phyloP scores from a whole-genome alignment of 805 yeast genomes.

The Wickerhamiella shivajii region DNA sequence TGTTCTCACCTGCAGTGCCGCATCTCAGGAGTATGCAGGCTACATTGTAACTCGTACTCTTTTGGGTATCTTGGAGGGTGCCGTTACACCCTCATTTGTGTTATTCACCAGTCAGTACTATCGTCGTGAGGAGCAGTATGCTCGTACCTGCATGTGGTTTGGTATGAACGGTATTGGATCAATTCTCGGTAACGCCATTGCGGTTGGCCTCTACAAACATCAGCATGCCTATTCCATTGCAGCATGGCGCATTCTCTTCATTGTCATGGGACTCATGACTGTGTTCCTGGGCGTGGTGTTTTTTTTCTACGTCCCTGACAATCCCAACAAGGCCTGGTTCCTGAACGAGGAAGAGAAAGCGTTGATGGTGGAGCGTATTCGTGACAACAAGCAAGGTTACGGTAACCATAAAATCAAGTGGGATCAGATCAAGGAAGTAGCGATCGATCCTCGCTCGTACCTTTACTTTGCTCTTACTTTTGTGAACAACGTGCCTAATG shows the following conservation, averaged over 20 bases:
- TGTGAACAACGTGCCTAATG: slow-evolving; percentile 36
- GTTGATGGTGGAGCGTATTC: slow-evolving; percentile 38
- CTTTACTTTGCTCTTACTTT: slow-evolving; percentile 30
- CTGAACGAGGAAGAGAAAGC: slow-evolving; percentile 32
- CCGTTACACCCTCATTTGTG: slow-evolving; percentile 43
- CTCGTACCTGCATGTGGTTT: slow-evolving; percentile 31
- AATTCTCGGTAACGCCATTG: slow-evolving; percentile 33
- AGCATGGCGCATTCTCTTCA: slow-evolving; percentile 41
- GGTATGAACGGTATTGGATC: slow-evolving; percentile 32
- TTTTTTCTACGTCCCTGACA: slow-evolving; percentile 32
- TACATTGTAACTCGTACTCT: slow-evolving; percentile 33
- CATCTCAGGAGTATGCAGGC: slow-evolving; percentile 30
- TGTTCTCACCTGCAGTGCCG: slow-evolving; percentile 32
- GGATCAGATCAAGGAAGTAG: slow-evolving; percentile 38
- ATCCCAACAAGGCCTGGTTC: slow-evolving; percentile 36
- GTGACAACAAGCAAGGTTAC: slow-evolving; percentile 41
- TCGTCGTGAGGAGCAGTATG: slow-evolving; percentile 33
- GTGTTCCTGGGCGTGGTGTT: slow-evolving; percentile 24
- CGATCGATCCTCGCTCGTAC: slow-evolving; percentile 37
- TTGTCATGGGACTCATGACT: slow-evolving; percentile 43
- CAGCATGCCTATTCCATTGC: slow-evolving; percentile 21
- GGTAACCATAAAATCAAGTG: slow-evolving; percentile 38
- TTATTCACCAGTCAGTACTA: slow-evolving; percentile 46
- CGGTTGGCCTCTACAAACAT: slow-evolving; percentile 28
- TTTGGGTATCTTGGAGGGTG: slow-evolving; percentile 37